Evolutionary conservation across 2,329 filamentous ascomycete species (phyloP).

Genomic region (Zarea fungicola): DNA sequence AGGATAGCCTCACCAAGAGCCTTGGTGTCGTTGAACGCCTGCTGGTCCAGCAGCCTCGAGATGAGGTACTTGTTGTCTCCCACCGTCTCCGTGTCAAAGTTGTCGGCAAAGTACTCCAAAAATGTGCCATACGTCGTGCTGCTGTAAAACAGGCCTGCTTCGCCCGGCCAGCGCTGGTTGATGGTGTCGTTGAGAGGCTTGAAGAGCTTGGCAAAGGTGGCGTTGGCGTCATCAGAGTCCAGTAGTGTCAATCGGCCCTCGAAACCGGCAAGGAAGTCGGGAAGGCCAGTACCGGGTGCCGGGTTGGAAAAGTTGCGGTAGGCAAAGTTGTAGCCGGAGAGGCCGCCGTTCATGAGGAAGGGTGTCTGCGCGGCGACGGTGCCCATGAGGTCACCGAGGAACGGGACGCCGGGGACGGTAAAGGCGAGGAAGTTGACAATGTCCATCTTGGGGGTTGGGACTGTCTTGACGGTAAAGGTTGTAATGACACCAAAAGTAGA

Average conservation of each 20-base stretch:
- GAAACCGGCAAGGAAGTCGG: conserved; percentile 31
- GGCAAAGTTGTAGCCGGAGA: conserved; percentile 47
- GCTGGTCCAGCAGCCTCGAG: conserved; percentile 39
- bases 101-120: conserved; percentile 31
- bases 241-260: conserved; percentile 30
- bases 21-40: conserved; percentile 30
- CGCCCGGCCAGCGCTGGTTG: conserved; percentile 30
- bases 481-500: conserved; percentile 57
- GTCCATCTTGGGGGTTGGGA: conserved; percentile 35
- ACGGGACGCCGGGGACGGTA: conserved; percentile 25
- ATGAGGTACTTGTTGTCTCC: conserved; percentile 33
- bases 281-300: conserved; percentile 29
- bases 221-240: conserved; percentile 27
- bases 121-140: conserved; percentile 28
- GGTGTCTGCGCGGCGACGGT: conserved; percentile 34
- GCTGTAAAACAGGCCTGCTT: conserved; percentile 17
- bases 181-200: conserved; percentile 33
- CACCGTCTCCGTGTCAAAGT: conserved; percentile 31
- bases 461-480: conserved; percentile 50
- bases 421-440: conserved; percentile 20
- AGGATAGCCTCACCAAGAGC: conserved; percentile 33
- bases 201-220: conserved; percentile 21
- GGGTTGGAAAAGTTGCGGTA: conserved; percentile 28
- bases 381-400: conserved; percentile 42
- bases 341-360: conserved; percentile 36